Evolutionary conservation across 106 monocot genomes (phyloP), one percentile per base, ranked within the genome.

Genomic region (Phalaenopsis aphrodite): DNA sequence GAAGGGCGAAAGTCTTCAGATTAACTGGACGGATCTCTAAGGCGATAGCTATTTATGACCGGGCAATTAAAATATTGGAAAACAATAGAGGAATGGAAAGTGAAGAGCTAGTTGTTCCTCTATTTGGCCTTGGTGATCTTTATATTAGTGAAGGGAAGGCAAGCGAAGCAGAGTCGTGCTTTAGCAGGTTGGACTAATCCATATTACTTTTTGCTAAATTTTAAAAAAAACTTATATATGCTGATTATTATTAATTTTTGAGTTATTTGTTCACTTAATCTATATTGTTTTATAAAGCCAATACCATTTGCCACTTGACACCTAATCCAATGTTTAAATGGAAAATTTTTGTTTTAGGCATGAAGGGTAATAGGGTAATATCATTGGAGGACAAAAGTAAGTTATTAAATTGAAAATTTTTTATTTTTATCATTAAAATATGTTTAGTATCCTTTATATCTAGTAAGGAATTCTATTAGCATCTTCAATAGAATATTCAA

Each of bases 91-190:
- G 93, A 79, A 15, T 73, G 46, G 84, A 85, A 45, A 89, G 87
- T 77, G 89, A 88, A 55, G 91, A 94, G 46, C 80, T 94, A 76
- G 87, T 91, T 23, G 18, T 90, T 41, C 94, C 94, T 77, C 75
- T 94, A 47, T 89, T 77, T 72, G 64, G 80, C 56, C 88, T 94
- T 55, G 94, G 89, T 15, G 83, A 90, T 86, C 86, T 94, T 77
- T 85, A 78, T 21, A 85, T 94, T 11, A 82, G 57, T 79, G 94
- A 91, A 89, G 84, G 91, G 41, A 84, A 85, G 79, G 87, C 84
- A 56, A 41, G 3, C 80, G 89, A 94, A 73, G 94, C 94, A 41
- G 89, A 94, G 85, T 42, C 82, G 55, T 88, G 85, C 82, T 94
- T 88, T 80, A 86, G 79, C 73, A 91, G 94, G 94, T 94, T 56